Percentiles rank a stretch among this genome's conserved stretches.
phyloP scores from a whole-genome alignment of 139 green algal genomes.

The Nannochloris sp. region DNA sequence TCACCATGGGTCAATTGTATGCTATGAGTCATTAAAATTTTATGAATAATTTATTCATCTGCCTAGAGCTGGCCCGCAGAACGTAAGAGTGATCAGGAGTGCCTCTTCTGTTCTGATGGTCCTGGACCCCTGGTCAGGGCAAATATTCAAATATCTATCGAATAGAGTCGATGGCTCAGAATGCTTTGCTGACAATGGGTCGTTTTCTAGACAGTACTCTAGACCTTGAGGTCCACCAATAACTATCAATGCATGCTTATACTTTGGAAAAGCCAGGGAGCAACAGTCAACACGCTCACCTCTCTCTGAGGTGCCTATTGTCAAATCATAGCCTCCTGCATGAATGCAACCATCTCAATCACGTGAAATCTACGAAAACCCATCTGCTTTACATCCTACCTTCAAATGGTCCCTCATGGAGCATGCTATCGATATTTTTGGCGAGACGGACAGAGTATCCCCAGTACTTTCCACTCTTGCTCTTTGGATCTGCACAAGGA shows the following conservation, averaged over 20 bases:
- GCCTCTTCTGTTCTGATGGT: slow-evolving; percentile 83
- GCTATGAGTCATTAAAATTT: slow-evolving; percentile 8
- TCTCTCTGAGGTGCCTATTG: slow-evolving; percentile 53
- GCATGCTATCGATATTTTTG: slow-evolving; percentile 38
- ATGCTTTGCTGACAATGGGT: slow-evolving; percentile 1
- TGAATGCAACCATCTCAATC: neutral
- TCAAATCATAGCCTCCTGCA: slow-evolving; percentile 62
- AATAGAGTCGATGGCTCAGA: slow-evolving; percentile 7
- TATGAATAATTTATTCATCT: slow-evolving; percentile 1
- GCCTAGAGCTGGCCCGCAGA: slow-evolving; percentile 29
- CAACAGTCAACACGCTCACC: slow-evolving; percentile 27
- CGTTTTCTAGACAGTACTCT: slow-evolving; percentile 36
- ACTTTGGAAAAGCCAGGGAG: slow-evolving; percentile 47
- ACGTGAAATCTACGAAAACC: neutral
- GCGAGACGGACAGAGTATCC: slow-evolving; percentile 75
- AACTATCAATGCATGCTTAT: slow-evolving; percentile 63
- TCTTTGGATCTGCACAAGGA: slow-evolving; percentile 31
- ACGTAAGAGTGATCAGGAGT: slow-evolving; percentile 56
- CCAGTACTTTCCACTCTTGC: slow-evolving; percentile 68
- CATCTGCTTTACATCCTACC: neutral
- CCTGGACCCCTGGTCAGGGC: slow-evolving; percentile 64
- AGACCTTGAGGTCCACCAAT: slow-evolving; percentile 69
- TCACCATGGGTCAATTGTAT: neutral
- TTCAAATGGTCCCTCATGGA: slow-evolving; percentile 44
- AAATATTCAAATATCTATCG: slow-evolving; percentile 77